Percentiles rank a stretch among this genome's conserved stretches.
Conservation (phyloP, 805 yeast species). For the Brettanomyces anomalus region DNA sequence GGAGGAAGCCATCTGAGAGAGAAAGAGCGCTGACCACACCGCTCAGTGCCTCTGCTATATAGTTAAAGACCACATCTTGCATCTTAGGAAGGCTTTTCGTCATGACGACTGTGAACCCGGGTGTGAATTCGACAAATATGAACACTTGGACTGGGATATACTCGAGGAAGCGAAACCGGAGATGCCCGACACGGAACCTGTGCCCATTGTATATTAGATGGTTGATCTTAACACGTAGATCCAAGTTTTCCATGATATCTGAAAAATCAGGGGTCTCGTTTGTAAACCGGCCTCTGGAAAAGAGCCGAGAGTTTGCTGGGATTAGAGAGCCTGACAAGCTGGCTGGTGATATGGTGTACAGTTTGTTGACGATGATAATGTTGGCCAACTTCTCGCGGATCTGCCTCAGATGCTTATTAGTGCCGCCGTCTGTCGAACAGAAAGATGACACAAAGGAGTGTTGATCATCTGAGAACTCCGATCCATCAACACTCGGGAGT, state of each 20-base stretch:
- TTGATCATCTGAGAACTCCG: background rate
- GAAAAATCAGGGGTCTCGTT: conserved; percentile 16
- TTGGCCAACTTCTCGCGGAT: conserved; percentile 15
- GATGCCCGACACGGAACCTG: conserved; percentile 18
- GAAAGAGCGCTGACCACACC: conserved; percentile 14
- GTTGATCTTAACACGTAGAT: conserved; percentile 17
- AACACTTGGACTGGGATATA: conserved; percentile 20
- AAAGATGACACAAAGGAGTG: conserved; percentile 16
- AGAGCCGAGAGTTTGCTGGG: conserved; percentile 16
- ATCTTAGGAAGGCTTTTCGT: conserved; percentile 15
- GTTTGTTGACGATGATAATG: conserved; percentile 14
- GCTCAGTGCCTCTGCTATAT: conserved; percentile 16
- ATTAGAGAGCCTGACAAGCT: conserved; percentile 7
- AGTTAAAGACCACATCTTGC: conserved; percentile 12
- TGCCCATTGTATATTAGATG: conserved; percentile 6
- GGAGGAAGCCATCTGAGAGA: conserved; percentile 2
- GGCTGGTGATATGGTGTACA: conserved; percentile 9
- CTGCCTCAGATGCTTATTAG: conserved; percentile 10
- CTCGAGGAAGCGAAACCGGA: conserved; percentile 21
- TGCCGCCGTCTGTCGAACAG: conserved; percentile 17
- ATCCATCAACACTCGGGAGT: conserved; percentile 25
- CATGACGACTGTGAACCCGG: conserved; percentile 14
- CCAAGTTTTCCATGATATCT: conserved; percentile 14
- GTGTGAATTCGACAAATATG: conserved; percentile 17
- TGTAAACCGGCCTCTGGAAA: conserved; percentile 12